phyloP scores from a whole-genome alignment of 768 basidiomycete species.

The Melanogaster broomeanus region DNA sequence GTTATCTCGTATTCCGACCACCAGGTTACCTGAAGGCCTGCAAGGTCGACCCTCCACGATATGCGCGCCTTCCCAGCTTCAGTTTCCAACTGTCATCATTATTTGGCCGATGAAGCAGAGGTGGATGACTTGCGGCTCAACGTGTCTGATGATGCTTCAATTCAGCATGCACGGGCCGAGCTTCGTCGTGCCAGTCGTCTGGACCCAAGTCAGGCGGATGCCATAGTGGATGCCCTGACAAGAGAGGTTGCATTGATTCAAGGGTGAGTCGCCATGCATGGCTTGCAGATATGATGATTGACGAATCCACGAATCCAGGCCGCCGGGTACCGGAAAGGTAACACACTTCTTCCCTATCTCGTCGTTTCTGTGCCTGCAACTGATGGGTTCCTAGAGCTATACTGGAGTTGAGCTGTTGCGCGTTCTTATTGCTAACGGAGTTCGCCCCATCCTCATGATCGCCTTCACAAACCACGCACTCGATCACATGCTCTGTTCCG shows the following conservation, averaged over 20 bases:
- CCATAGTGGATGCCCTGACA: slow-evolving; percentile 60
- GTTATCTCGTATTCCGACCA: slow-evolving; percentile 50
- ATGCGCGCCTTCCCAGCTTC: slow-evolving; percentile 56
- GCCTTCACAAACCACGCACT: slow-evolving; percentile 82
- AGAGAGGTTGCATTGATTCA: slow-evolving; percentile 70
- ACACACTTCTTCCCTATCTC: background rate
- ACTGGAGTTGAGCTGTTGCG: slow-evolving; percentile 71
- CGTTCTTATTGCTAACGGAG: slow-evolving; percentile 54
- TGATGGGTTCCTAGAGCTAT: slow-evolving; percentile 46
- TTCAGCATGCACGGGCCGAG: slow-evolving; percentile 47
- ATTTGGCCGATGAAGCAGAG: slow-evolving; percentile 42
- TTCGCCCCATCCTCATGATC: slow-evolving; percentile 56
- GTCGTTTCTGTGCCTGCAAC: background rate
- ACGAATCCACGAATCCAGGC: slow-evolving; percentile 38
- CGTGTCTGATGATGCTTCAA: slow-evolving; percentile 42
- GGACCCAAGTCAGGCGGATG: slow-evolving; percentile 72
- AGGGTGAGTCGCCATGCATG: slow-evolving; percentile 46
- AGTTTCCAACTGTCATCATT: slow-evolving; percentile 56
- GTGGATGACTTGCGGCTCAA: slow-evolving; percentile 42
- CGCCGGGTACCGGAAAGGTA: slow-evolving; percentile 81
- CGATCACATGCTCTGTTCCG: slow-evolving; percentile 67
- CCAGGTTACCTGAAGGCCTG: slow-evolving; percentile 33
- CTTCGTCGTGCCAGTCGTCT: slow-evolving; percentile 53
- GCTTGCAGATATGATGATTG: background rate
- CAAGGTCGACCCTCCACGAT: slow-evolving; percentile 52